A percentile compares a stretch with the other conserved stretches of the same genome.
phyloP scores from a whole-genome alignment of 176 grass and related monocot genomes.

The Cenchrus americanus region DNA sequence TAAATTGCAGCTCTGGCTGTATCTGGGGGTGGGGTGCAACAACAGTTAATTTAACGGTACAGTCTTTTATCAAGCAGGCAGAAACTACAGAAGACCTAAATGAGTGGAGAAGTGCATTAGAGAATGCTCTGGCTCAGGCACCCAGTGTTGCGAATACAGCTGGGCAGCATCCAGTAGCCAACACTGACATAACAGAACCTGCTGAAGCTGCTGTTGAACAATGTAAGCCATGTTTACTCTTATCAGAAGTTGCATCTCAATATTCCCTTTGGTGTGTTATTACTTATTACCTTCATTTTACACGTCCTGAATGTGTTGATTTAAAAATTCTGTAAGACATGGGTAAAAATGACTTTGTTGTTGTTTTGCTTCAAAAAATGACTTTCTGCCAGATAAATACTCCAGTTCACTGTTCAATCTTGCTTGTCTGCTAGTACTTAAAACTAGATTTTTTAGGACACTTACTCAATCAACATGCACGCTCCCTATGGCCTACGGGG shows the following conservation, averaged over 20 bases:
- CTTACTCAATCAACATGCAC: constrained; percentile 18
- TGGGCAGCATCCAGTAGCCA: constrained; percentile 70
- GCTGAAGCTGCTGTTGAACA: constrained; percentile 61
- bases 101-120: constrained; percentile 91
- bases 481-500: background rate
- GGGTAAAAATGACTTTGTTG: constrained; percentile 4
- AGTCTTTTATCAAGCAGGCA: constrained; percentile 55
- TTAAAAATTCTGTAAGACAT: background rate
- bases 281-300: background rate
- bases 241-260: constrained; percentile 19
- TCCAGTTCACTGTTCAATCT: constrained; percentile 18
- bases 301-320: constrained; percentile 25
- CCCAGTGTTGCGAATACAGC: constrained; percentile 55
- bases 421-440: background rate
- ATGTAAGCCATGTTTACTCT: constrained; percentile 50
- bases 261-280: constrained; percentile 31
- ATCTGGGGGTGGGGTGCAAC: background rate
- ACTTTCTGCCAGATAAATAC: background rate
- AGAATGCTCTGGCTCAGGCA: constrained; percentile 81
- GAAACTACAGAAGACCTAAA: constrained; percentile 90
- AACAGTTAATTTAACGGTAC: constrained; percentile 37
- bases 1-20: constrained; percentile 1
- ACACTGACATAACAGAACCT: constrained; percentile 51
- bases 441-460: background rate
- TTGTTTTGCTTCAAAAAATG: background rate